These are phyloP conservation scores for Prunus yedoensis DNA, from an alignment of 331 rosid genomes.

Conservation along the genomic window DNA sequence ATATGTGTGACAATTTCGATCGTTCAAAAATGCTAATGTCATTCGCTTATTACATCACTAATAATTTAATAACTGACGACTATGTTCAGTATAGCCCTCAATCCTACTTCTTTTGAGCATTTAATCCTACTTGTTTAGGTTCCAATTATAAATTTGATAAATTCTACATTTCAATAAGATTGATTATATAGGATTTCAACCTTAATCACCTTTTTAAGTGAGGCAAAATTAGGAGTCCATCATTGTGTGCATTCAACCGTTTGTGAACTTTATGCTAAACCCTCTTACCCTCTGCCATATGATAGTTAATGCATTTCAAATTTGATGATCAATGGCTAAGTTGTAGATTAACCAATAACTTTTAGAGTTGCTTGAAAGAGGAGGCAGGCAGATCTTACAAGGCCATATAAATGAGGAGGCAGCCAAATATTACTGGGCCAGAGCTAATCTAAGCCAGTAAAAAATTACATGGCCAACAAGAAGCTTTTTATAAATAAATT, in stretches of 20 bases:
- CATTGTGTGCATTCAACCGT: too few species aligned
- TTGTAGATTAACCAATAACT: too few species aligned
- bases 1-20: not conserved
- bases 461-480: slow-evolving; percentile 42
- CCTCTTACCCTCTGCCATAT: not conserved
- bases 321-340: not conserved
- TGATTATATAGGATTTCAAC: not conserved
- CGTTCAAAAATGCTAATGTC: not conserved
- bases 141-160: too few species aligned
- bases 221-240: too few species aligned
- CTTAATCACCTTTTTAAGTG: too few species aligned
- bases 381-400: slow-evolving; percentile 34
- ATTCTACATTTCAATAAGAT: not conserved
- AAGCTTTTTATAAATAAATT: slow-evolving; percentile 11
- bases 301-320: not conserved
- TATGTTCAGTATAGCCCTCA: not conserved
- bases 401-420: slow-evolving; percentile 59
- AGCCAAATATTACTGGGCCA: slow-evolving; percentile 75
- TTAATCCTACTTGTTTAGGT: too few species aligned
- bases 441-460: slow-evolving; percentile 54
- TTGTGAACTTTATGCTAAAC: too few species aligned
- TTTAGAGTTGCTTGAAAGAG: not conserved
- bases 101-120: not conserved
- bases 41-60: too few species aligned
- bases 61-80: not conserved